Conservation (phyloP, 108 stramenopile genomes). For the Licmophora abbreviata region DNA sequence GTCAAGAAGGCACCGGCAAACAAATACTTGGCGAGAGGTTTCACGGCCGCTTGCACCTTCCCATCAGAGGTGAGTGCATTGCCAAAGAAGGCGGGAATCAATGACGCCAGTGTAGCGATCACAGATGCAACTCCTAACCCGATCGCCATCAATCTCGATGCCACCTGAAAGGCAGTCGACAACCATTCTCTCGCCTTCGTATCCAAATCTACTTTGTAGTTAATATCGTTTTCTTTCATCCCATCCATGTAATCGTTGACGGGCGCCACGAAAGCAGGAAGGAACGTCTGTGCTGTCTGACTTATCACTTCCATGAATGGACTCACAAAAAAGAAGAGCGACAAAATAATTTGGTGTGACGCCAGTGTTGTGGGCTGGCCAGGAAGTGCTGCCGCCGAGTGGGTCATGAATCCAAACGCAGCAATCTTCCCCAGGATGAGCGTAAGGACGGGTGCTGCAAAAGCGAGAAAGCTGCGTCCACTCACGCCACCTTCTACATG, state of each 20-base stretch:
- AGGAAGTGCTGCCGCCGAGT: constrained; percentile 72
- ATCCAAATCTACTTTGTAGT: constrained; percentile 14
- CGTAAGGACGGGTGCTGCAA: constrained; percentile 80
- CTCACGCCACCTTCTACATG: constrained; percentile 27
- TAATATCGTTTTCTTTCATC: constrained; percentile 4
- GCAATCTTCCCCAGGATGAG: constrained; percentile 78
- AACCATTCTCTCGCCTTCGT: constrained; percentile 34
- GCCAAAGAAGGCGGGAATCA: constrained; percentile 60
- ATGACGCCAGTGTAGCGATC: constrained; percentile 51
- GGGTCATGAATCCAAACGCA: constrained; percentile 87
- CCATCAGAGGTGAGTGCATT: constrained; percentile 56
- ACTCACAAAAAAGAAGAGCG: constrained; percentile 72
- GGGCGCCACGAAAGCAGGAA: constrained; percentile 51
- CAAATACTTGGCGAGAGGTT: constrained; percentile 64
- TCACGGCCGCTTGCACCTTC: constrained; percentile 55
- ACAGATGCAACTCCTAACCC: constrained; percentile 47
- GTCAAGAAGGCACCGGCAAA: constrained; percentile 63
- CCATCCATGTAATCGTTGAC: constrained; percentile 20
- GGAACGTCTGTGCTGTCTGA: constrained; percentile 77
- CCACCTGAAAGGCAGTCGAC: constrained; percentile 19
- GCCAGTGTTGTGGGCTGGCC: constrained; percentile 78
- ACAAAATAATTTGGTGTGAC: constrained; percentile 76
- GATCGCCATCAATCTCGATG: constrained; percentile 45
- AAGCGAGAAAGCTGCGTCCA: constrained; percentile 51
- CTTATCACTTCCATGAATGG: constrained; percentile 85